Evolutionary conservation across 139 green algal species (phyloP), one percentile per base, ranked within the genome.

Genomic region (Tetratostichococcus sp.): DNA sequence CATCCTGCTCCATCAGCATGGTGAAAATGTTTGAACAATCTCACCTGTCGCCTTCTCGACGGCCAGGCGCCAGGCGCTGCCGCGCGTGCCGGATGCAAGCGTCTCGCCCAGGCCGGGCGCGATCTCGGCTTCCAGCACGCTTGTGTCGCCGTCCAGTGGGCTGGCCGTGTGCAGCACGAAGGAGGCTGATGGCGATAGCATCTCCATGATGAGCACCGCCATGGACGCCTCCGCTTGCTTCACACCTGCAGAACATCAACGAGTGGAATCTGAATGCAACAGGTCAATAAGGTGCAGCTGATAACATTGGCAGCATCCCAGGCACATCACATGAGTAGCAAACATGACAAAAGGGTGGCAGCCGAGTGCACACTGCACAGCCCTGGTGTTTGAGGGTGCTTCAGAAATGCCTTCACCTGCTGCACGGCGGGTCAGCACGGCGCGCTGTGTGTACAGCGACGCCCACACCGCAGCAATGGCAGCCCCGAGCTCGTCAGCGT

Each of bases 31-130:
- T 50, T 11, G 8, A 50, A 50, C n/a, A n/a, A 11, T 6, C 39
- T 50, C 26, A 77, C 71, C 68, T 26, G 74, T 82, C 33, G 42
- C 34, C 73, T 96, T 95, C 72, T 91, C 75, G 16, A 94, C 83
- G 43, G 86, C 79, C 6, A 98, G 74, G 32, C 95, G 89, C 92
- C 94, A 99, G 30, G 93, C 89, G 1, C 87, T 93, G 72, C 95
- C 95, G 8, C 88, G 78, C 4, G 90, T 94, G 62, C 93, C 94
- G 35, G 88, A 88, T 1, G 95, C 95, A 34, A 99, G 86, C 2
- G 92, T 98, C 83, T 99, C 95, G 0, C 95, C 95, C 43, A 97
- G 85, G 2, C 93, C 94, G 6, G 86, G 79, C 4, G 93, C 94
- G 33, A 98, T 35, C 86, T 98, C 95, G 16, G 90, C 91, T 22